Conservation (phyloP, 257 asterid genomes). For the Phtheirospermum japonicum region DNA sequence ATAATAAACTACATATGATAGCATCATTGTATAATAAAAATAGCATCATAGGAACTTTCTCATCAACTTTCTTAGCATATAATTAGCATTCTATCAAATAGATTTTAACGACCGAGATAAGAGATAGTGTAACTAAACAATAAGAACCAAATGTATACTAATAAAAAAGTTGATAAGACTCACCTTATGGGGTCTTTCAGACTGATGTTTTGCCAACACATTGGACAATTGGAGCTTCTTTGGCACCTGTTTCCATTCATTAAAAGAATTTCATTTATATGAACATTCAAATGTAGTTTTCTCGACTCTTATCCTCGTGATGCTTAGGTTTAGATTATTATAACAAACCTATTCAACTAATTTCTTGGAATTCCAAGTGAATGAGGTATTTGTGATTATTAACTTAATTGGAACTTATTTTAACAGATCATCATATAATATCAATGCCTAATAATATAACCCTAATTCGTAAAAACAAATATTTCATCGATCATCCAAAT, state of each 20-base stretch:
- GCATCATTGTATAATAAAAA: no score
- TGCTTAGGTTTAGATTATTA: slow-evolving; percentile 1
- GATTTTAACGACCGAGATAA: no score
- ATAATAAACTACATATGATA: no score
- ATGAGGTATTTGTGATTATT: background rate
- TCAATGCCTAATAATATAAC: no score
- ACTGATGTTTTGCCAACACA: slow-evolving; percentile 91
- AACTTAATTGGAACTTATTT: background rate
- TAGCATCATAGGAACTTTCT: no score
- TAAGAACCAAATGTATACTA: slow-evolving; percentile 18
- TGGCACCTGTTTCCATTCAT: slow-evolving; percentile 65
- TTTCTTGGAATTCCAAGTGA: background rate
- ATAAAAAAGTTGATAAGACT: slow-evolving; percentile 13
- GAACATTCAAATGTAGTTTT: no score
- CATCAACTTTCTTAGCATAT: no score
- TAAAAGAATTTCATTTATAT: background rate
- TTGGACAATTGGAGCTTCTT: slow-evolving; percentile 94
- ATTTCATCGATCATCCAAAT: no score
- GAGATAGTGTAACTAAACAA: slow-evolving; percentile 11
- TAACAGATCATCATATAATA: background rate
- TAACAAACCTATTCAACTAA: slow-evolving; percentile 8
- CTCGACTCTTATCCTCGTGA: slow-evolving; percentile 2
- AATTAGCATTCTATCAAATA: no score
- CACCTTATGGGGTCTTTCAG: slow-evolving; percentile 86
- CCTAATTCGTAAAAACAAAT: no score